Conservation (phyloP, 192 early-diverging fungal genomes). For the Martensiomyces pterosporus region DNA sequence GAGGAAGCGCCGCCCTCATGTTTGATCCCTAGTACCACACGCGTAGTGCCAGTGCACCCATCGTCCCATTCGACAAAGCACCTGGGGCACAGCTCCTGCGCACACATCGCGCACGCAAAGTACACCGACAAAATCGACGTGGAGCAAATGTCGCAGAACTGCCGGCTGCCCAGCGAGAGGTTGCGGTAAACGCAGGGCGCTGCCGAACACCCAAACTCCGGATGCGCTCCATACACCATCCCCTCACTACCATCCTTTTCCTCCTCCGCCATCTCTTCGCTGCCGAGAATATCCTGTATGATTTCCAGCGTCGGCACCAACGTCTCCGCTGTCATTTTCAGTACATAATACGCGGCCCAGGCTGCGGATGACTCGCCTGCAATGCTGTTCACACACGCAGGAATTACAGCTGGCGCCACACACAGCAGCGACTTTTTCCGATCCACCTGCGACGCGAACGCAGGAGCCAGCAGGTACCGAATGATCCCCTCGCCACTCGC, state of each 20-base stretch:
- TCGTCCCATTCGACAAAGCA: conserved; percentile 43
- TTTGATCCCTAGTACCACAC: too few species aligned
- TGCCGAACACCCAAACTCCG: conserved; percentile 20
- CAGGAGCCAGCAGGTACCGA: conserved; percentile 10
- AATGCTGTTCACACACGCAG: neutral
- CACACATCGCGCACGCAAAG: conserved; percentile 39
- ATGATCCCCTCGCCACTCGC: neutral
- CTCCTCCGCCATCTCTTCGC: neutral
- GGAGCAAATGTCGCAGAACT: conserved; percentile 52
- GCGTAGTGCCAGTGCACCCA: too few species aligned
- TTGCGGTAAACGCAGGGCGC: conserved; percentile 14
- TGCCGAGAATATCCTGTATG: neutral
- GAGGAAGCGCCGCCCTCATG: too few species aligned
- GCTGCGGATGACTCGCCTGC: neutral
- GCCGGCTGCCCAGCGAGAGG: conserved; percentile 15
- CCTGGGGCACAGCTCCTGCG: conserved; percentile 38
- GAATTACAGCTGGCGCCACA: too few species aligned
- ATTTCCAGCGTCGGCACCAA: conserved; percentile 2
- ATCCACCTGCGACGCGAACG: conserved; percentile 4
- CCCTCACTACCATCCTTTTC: too few species aligned
- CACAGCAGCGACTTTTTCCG: too few species aligned
- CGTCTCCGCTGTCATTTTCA: conserved; percentile 6
- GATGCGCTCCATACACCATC: conserved; percentile 15
- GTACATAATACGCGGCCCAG: conserved; percentile 14
- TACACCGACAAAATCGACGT: conserved; percentile 48